A percentile compares a stretch with the other conserved stretches of the same genome.
Conservation (phyloP, 176 grass and related monocot species). For the Echinochloa phyllopogon region DNA sequence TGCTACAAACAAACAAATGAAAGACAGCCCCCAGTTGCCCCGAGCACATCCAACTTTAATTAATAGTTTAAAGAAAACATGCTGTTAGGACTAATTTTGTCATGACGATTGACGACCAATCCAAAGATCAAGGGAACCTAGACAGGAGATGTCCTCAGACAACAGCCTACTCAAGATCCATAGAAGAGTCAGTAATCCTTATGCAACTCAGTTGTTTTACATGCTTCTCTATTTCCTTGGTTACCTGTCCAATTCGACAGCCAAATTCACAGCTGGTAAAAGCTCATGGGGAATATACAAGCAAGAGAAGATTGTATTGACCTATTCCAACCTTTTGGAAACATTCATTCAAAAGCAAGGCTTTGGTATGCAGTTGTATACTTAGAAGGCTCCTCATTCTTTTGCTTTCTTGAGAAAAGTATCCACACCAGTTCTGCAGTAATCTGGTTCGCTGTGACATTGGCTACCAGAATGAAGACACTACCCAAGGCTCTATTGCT, state of each 20-base stretch:
- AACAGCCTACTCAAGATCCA: conserved; percentile 32
- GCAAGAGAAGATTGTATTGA: conserved; percentile 11
- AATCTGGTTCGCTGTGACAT: background rate
- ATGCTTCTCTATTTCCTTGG: conserved; percentile 14
- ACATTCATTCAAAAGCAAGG: conserved; percentile 36
- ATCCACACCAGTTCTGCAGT: conserved; percentile 7
- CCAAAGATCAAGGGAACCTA: conserved; percentile 22
- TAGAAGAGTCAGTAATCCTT: conserved; percentile 51
- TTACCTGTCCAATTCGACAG: conserved; percentile 23
- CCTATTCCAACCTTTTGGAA: conserved; percentile 29
- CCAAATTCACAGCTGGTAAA: conserved; percentile 42
- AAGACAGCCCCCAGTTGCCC: conserved; percentile 20
- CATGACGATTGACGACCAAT: conserved; percentile 16
- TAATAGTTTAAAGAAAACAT: conserved; percentile 28
- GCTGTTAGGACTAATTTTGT: conserved; percentile 26
- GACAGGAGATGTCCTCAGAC: conserved; percentile 8
- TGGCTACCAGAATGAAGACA: conserved; percentile 38
- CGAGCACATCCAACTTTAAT: conserved; percentile 15
- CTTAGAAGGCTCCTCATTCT: conserved; percentile 18
- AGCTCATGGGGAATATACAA: conserved; percentile 34
- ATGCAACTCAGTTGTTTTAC: conserved; percentile 56
- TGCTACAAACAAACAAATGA: background rate
- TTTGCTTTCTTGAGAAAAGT: conserved; percentile 16
- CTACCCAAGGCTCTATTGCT: conserved; percentile 36
- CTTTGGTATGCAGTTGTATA: conserved; percentile 28